Base-by-base conservation (phyloP, 768 basidiomycete species). In the Pisolithus albus region DNA sequence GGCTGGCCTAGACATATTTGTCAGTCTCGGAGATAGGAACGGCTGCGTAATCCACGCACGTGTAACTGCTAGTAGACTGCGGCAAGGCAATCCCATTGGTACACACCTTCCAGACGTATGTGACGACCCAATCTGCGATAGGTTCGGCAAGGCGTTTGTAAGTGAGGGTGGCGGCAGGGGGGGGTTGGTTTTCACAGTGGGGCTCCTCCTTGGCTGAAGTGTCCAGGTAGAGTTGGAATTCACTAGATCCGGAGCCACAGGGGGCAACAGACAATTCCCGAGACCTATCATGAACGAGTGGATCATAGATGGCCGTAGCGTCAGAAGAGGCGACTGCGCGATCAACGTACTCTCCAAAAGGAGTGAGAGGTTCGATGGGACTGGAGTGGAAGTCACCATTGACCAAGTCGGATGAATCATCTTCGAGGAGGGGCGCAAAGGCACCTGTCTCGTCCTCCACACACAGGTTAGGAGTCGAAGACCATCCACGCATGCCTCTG, bases 21-120 rank as follows among this genome's bases (percentile, higher is more conserved):
- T 70, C 40, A 67, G 32, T 10, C 36, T n/a, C 46, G 9, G 40
- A 9, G 9, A 7, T 30, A 18, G 53, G 51, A 40, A 46, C 15
- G 42, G 42, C 30, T 34, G 30, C 21, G 47, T 52, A 47, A 47
- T 30, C 7, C 43, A 75, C 84, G 60, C 72, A 89, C 88, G 65
- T 70, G 43, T 80, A 70, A 53, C 72, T 74, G 5, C 76, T 72
- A 58, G 83, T 82, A 32, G 65, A 61, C 8, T 75, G 59, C 4
- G 83, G 80, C 47, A 88, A 69, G 57, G 77, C 76, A 51, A 82
- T 73, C 42, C 80, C 82, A n/a, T 83, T 84, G 15, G 84, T 85
- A 63, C 88, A 88, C 42, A 82, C 81, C 64, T 86, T 88, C 88
- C 88, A 91, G 15, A 88, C 81, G 61, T 85, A 91, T 47, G 75